Evolutionary conservation across 371 early-diverging fungal species (phyloP).

Genomic region (Lichtheimia ramosa): DNA sequence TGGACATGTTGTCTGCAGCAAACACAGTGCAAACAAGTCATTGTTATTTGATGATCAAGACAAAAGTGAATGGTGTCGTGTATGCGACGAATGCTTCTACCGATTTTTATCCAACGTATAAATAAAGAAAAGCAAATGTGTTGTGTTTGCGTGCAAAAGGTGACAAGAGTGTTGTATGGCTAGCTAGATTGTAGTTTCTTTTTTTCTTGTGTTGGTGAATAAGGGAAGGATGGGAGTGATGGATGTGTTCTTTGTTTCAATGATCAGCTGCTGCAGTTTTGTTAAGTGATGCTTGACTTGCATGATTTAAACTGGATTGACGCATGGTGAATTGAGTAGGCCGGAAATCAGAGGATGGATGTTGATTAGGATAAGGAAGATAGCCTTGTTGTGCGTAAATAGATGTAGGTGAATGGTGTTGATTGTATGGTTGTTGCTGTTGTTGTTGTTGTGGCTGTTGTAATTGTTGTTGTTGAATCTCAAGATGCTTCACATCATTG

Average conservation of each 20-base stretch:
- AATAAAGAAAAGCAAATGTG: neutral
- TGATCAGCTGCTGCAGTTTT: constrained; percentile 4
- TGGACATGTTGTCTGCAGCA: constrained; percentile 24
- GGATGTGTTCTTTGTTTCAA: neutral
- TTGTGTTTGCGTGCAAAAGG: too few species aligned
- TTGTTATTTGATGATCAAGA: constrained; percentile 15
- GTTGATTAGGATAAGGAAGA: constrained; percentile 35
- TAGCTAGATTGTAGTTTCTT: neutral
- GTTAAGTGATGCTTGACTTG: neutral
- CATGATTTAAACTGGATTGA: constrained; percentile 3
- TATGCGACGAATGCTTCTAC: constrained; percentile 28
- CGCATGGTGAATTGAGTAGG: constrained; percentile 9
- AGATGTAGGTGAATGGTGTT: constrained; percentile 22
- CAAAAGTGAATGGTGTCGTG: constrained; percentile 25
- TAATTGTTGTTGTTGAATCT: neutral
- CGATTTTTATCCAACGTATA: neutral
- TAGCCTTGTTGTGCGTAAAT: constrained; percentile 48
- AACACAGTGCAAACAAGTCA: constrained; percentile 24
- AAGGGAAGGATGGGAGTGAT: too few species aligned
- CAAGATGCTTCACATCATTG: constrained; percentile 10
- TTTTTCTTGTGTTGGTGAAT: neutral
- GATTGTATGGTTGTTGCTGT: constrained; percentile 13
- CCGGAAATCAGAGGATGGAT: constrained; percentile 17
- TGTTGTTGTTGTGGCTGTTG: constrained; percentile 2
- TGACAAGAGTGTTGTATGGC: too few species aligned